Base-by-base conservation (phyloP, 257 asterid genomes). In the Pogostemon cablin region DNA sequence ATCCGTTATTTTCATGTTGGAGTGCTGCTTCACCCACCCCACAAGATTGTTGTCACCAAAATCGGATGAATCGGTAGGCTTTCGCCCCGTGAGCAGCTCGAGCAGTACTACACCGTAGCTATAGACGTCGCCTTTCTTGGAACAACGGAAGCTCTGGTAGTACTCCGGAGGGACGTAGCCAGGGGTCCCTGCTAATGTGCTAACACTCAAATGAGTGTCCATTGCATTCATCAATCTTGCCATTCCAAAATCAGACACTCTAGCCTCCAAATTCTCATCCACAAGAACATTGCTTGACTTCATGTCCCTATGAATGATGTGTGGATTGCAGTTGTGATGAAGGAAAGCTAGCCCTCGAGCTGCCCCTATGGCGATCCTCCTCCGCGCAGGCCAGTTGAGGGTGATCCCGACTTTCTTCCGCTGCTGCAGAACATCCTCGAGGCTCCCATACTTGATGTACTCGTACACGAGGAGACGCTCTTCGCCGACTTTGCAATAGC, bases 171-270 rank as follows among this genome's bases (percentile, higher is more conserved):
- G 97, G 25, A 90, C 98, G 9, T 90, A 92, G 2, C 98, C 98
- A 0, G 98, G 98, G 4, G 98, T 93, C 32, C 98, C 98, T 0
- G 97, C 96, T 2, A 93, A 82, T 11, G 97, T 93, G 81, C 97
- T 93, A 2, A 90, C 97, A 61, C 96, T 90, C 73, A 93, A 72
- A 77, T 90, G 98, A 10, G 98, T 93, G 60, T 93, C 97, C 84
- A 78, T 78, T 9, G 87, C 89, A 69, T 84, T 93, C 98, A 93
- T 83, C 32, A 72, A 75, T 79, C 98, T 76, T 0, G 98, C 98
- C 98, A 93, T 93, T 43, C 98, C 98, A 35, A 93, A 93, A 81
- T 93, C 98, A 0, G 98, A 93, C 5, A 93, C 98, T 62, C 95
- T 61, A 2, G 97, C 96, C 68, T 93, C 98, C 68, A 87, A 67